Evolutionary conservation across 192 early-diverging fungal genomes (phyloP).

Genomic region (Helicostylum pulchrum): DNA sequence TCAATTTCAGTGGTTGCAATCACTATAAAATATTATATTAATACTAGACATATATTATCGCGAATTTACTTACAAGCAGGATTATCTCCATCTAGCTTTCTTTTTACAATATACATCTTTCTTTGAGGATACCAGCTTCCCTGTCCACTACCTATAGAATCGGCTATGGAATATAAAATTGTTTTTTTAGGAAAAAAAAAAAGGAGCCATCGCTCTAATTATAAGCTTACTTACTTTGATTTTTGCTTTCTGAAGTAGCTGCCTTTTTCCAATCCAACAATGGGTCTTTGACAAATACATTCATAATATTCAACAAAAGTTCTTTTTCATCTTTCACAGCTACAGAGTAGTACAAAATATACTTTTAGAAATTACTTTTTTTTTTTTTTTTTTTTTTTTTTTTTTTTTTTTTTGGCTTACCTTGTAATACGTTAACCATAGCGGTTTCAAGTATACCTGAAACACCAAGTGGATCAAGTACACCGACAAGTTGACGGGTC

Average conservation of each 20-base stretch:
- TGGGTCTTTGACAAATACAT: constrained; percentile 81
- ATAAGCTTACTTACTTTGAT: constrained; percentile 45
- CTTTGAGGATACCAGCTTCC: constrained; percentile 70
- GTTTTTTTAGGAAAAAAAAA: not conserved
- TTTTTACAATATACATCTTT: constrained; percentile 67
- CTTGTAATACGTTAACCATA: constrained; percentile 66
- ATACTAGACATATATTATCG: not conserved
- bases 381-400: not conserved
- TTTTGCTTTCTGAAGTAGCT: constrained; percentile 57
- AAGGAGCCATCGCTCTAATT: not conserved
- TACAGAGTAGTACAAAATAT: constrained; percentile 14
- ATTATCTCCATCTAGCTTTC: constrained; percentile 69
- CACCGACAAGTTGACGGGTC: constrained; percentile 62
- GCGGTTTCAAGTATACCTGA: constrained; percentile 58
- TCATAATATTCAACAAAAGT: constrained; percentile 67
- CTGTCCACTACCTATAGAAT: not conserved
- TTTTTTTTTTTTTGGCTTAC: constrained; percentile 23
- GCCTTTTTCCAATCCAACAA: constrained; percentile 77
- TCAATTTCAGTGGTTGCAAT: constrained; percentile 55
- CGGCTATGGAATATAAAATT: not conserved
- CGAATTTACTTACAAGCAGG: constrained; percentile 48
- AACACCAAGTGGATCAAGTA: constrained; percentile 66
- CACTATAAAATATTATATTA: constrained; percentile 19
- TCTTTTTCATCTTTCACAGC: constrained; percentile 60
- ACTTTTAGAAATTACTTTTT: not conserved